These are phyloP conservation scores for Penicillium sp. DNA, from an alignment of 2,329 filamentous ascomycete species.

Conservation along the genomic window DNA sequence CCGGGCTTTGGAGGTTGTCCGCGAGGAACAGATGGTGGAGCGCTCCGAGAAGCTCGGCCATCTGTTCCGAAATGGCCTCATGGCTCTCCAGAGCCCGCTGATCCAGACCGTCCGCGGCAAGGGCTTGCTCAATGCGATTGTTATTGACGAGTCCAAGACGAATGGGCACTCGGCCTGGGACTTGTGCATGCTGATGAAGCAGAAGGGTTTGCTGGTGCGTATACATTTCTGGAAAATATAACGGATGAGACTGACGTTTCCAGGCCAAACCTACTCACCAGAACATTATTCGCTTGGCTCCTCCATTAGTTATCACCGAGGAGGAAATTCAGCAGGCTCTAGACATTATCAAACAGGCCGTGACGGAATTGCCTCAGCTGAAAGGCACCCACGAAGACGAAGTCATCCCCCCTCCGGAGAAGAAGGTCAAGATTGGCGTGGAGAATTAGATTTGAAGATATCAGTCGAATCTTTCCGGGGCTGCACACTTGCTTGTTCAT, in stretches of 20 bases:
- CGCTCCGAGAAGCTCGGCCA: slow-evolving; percentile 75
- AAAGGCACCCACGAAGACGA: slow-evolving; percentile 53
- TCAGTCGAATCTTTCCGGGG: too few species aligned
- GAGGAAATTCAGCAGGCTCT: slow-evolving; percentile 74
- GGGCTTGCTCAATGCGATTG: slow-evolving; percentile 88
- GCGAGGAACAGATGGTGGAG: slow-evolving; percentile 82
- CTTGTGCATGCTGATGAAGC: slow-evolving; percentile 88
- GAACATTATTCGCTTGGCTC: slow-evolving; percentile 97
- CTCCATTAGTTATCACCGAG: slow-evolving; percentile 89
- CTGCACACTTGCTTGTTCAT: too few species aligned
- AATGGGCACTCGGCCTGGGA: slow-evolving; percentile 90
- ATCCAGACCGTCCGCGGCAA: slow-evolving; percentile 82
- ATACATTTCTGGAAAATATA: neutral
- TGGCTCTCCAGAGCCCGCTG: slow-evolving; percentile 69
- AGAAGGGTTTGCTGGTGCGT: slow-evolving; percentile 80
- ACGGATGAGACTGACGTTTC: neutral
- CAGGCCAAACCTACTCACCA: slow-evolving; percentile 97
- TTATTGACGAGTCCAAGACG: slow-evolving; percentile 86
- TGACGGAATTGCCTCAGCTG: slow-evolving; percentile 69
- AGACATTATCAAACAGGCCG: slow-evolving; percentile 70
- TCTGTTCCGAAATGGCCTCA: slow-evolving; percentile 72
- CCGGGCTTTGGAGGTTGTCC: slow-evolving; percentile 84
- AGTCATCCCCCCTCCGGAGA: slow-evolving; percentile 55
- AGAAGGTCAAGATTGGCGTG: slow-evolving; percentile 55
- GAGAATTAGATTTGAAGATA: slow-evolving; percentile 45